A percentile compares a stretch with the other conserved stretches of the same genome.
Evolutionary conservation across 2,329 filamentous ascomycete genomes (phyloP).

Genomic region (Claviceps digitariae): DNA sequence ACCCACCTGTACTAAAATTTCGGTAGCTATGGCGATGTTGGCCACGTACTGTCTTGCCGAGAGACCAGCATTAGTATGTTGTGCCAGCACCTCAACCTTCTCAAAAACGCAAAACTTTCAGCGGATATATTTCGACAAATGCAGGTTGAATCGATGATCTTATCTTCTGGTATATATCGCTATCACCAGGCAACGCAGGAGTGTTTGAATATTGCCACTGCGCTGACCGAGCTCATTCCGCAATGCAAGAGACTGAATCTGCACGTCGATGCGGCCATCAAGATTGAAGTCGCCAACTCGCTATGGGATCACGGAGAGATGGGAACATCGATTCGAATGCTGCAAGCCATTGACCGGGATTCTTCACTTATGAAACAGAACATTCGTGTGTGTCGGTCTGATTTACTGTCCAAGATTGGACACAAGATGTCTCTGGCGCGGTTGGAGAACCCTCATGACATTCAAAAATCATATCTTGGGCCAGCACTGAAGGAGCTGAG

Average conservation of each 20-base stretch:
- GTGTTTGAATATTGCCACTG: conserved; percentile 72
- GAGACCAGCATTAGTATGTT: conserved; percentile 73
- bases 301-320: conserved; percentile 92
- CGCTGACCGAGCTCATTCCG: conserved; percentile 63
- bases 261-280: conserved; percentile 61
- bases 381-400: conserved; percentile 58
- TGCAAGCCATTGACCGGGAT: conserved; percentile 55
- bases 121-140: conserved; percentile 51
- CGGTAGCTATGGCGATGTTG: conserved; percentile 59
- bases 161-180: conserved; percentile 62
- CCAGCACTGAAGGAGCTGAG: conserved; percentile 74
- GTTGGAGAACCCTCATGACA: conserved; percentile 79
- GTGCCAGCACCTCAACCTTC: conserved; percentile 53
- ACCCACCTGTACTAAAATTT: conserved; percentile 4
- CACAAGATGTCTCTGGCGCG: conserved; percentile 81
- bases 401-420: conserved; percentile 75
- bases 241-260: conserved; percentile 59
- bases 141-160: conserved; percentile 64
- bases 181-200: conserved; percentile 75
- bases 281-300: conserved; percentile 74
- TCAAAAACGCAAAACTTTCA: conserved; percentile 46
- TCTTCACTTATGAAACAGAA: conserved; percentile 52
- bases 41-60: conserved; percentile 67
- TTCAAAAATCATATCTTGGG: conserved; percentile 74
- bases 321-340: conserved; percentile 75